Conservation (phyloP, 176 grass and related monocot genomes). For the Oropetium thomaeum region DNA sequence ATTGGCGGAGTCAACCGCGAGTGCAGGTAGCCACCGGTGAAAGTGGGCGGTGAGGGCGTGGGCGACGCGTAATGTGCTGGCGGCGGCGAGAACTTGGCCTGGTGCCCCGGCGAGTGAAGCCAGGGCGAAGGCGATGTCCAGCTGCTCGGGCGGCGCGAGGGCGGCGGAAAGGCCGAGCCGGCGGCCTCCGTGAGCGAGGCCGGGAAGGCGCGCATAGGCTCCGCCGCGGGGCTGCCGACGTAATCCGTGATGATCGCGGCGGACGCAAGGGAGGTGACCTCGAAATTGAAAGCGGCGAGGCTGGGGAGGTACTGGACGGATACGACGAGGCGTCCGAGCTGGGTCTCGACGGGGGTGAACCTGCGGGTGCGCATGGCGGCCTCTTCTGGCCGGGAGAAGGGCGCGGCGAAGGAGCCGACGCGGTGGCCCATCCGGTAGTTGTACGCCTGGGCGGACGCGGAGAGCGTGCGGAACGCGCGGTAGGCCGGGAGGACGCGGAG, state of each 20-base stretch:
- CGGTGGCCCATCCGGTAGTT: constrained; percentile 81
- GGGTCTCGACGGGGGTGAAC: constrained; percentile 69
- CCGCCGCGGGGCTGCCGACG: constrained; percentile 71
- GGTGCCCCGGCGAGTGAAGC: constrained; percentile 31
- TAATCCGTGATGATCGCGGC: constrained; percentile 78
- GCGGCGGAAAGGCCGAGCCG: constrained; percentile 15
- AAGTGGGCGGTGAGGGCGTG: constrained; percentile 75
- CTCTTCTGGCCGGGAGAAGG: constrained; percentile 79
- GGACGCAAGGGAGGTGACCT: constrained; percentile 52
- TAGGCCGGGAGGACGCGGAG: constrained; percentile 80
- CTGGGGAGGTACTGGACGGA: constrained; percentile 74
- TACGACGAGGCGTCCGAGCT: constrained; percentile 70
- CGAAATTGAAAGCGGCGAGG: constrained; percentile 68
- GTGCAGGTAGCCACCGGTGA: constrained; percentile 57
- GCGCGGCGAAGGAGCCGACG: constrained; percentile 70
- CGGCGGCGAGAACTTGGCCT: constrained; percentile 74
- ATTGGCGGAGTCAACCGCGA: constrained; percentile 65
- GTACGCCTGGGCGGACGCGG: constrained; percentile 57
- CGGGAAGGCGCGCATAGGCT: constrained; percentile 69
- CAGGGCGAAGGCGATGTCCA: constrained; percentile 54
- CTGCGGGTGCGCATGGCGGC: constrained; percentile 43
- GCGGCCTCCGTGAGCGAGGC: constrained; percentile 50
- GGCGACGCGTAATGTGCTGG: constrained; percentile 52
- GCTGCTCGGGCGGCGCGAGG: constrained; percentile 45
- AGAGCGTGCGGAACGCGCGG: constrained; percentile 64